These are phyloP conservation scores for Sporothrix euskadiensis DNA, from an alignment of 2,329 filamentous ascomycete species.

Conservation along the genomic window DNA sequence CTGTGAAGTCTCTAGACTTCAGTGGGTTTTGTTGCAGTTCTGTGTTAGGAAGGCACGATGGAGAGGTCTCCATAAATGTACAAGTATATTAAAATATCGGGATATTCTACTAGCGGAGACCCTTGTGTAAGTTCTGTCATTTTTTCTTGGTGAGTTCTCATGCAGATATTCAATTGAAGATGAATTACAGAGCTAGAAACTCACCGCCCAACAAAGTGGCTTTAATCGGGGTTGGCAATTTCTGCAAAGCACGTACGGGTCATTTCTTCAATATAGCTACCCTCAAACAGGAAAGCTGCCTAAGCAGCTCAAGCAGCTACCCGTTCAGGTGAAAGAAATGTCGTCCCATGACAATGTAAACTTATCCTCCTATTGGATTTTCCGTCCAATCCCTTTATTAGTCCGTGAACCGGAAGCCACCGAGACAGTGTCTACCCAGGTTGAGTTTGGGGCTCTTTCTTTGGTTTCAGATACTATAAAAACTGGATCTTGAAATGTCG, in stretches of 20 bases:
- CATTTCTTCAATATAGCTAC: background rate
- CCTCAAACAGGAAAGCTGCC: background rate
- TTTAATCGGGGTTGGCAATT: background rate
- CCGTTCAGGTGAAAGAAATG: background rate
- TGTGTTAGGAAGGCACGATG: background rate
- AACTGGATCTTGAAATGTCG: background rate
- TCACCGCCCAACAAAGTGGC: background rate
- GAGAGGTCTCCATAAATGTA: background rate
- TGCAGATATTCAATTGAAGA: background rate
- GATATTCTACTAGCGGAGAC: background rate
- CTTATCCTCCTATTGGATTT: too few species aligned
- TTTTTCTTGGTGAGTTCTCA: background rate
- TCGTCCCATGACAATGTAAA: background rate
- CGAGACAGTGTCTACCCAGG: background rate
- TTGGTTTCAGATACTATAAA: constrained; percentile 1
- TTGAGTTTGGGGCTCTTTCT: background rate
- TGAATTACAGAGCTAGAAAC: background rate
- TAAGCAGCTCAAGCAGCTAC: background rate
- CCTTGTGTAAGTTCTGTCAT: background rate
- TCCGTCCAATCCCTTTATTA: too few species aligned
- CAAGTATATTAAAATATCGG: background rate
- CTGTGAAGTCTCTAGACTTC: background rate
- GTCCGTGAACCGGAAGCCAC: background rate
- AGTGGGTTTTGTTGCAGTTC: background rate
- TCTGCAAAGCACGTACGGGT: background rate